phyloP scores from a whole-genome alignment of 2,329 filamentous ascomycete species.

The Zarea fungicola region DNA sequence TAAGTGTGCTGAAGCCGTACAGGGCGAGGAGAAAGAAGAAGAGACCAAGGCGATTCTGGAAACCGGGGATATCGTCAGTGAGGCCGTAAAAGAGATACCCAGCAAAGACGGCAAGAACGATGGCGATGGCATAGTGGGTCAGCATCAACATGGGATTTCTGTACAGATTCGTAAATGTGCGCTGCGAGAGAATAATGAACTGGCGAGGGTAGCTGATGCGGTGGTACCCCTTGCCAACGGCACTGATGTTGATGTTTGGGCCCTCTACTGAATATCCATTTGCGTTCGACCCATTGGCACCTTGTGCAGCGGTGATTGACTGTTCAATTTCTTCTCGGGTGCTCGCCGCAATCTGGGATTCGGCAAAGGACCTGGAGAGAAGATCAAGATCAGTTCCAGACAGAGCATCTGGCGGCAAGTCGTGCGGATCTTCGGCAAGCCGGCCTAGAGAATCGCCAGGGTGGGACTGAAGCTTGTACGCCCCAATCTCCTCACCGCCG shows the following conservation, averaged over 20 bases:
- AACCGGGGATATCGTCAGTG: constrained; percentile 92
- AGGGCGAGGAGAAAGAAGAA: constrained; percentile 97
- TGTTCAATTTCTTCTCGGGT: constrained; percentile 75
- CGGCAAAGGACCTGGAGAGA: constrained; percentile 68
- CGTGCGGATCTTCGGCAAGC: constrained; percentile 64
- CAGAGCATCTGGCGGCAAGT: constrained; percentile 53
- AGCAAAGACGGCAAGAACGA: constrained; percentile 86
- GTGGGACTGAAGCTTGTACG: constrained; percentile 47
- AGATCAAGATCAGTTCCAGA: constrained; percentile 74
- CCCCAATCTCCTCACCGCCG: constrained; percentile 44
- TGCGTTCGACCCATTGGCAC: constrained; percentile 59
- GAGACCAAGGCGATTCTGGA: constrained; percentile 93
- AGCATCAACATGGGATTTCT: constrained; percentile 97
- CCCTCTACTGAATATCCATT: constrained; percentile 45
- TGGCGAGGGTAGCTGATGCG: constrained; percentile 76
- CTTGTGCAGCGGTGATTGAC: constrained; percentile 58
- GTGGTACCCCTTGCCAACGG: constrained; percentile 72
- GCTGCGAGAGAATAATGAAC: constrained; percentile 80
- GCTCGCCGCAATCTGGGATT: constrained; percentile 69
- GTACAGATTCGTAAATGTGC: constrained; percentile 97
- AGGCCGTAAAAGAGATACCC: constrained; percentile 95
- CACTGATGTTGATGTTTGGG: constrained; percentile 47
- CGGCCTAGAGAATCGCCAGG: constrained; percentile 42
- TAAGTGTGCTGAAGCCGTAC: constrained; percentile 95
- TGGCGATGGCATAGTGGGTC: constrained; percentile 95